These are phyloP conservation scores for Tylopilus rubrobrunneus DNA, from an alignment of 768 basidiomycete species.

Conservation along the genomic window DNA sequence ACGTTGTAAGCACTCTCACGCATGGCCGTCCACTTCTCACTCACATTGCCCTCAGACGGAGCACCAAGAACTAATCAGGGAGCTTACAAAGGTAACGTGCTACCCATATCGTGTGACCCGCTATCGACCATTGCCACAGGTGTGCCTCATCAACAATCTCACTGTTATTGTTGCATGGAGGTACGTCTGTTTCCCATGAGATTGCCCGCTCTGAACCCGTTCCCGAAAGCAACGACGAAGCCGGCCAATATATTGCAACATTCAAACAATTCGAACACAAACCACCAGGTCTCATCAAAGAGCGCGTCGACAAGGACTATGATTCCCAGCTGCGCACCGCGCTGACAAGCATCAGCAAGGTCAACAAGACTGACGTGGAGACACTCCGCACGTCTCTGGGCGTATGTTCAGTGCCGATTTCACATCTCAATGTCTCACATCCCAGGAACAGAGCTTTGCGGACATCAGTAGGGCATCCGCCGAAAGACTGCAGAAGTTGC, in stretches of 20 bases:
- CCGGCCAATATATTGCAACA: conserved; percentile 83
- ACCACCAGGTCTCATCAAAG: conserved; percentile 90
- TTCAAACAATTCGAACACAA: conserved; percentile 95
- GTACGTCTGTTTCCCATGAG: conserved; percentile 39
- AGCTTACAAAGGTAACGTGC: conserved; percentile 74
- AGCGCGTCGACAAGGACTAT: conserved; percentile 89
- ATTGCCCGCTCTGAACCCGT: neutral
- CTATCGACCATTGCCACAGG: conserved; percentile 34
- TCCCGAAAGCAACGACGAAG: conserved; percentile 73
- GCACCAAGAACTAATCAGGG: conserved; percentile 87
- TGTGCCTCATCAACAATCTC: conserved; percentile 87
- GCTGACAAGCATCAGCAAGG: conserved; percentile 84
- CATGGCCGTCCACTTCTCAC: neutral
- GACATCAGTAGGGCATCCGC: conserved; percentile 70
- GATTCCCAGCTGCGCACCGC: conserved; percentile 73
- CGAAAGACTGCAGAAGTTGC: conserved; percentile 75
- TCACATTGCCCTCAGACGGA: conserved; percentile 56
- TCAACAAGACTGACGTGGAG: conserved; percentile 97
- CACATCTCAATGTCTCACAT: neutral
- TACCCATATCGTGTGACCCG: conserved; percentile 3
- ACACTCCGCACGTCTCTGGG: conserved; percentile 90
- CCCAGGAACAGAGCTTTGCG: conserved; percentile 67
- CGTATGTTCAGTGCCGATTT: conserved; percentile 44
- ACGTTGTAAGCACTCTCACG: conserved; percentile 64
- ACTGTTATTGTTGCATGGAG: conserved; percentile 93